Conservation (phyloP, 345 rosid genomes). For the Bretschneidera sinensis region DNA sequence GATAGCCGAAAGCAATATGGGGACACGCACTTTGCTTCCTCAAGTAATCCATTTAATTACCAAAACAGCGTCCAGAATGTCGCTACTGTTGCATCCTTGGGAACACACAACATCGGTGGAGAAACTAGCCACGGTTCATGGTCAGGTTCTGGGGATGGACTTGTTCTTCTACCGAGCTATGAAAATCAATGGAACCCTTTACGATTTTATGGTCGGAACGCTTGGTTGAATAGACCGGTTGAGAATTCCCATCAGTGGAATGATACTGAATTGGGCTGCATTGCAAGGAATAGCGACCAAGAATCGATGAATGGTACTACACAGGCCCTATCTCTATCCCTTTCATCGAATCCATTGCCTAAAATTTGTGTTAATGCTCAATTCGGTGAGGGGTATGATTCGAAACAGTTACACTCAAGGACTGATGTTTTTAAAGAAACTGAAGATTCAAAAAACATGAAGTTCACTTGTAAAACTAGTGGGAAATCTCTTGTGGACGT, state of each 20-base stretch:
- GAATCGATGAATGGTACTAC: slow-evolving; percentile 22
- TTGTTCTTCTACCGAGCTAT: slow-evolving; percentile 24
- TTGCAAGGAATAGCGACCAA: slow-evolving; percentile 17
- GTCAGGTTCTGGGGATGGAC: slow-evolving; percentile 26
- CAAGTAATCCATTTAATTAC: slow-evolving; percentile 20
- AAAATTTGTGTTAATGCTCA: slow-evolving; percentile 12
- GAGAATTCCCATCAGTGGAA: slow-evolving; percentile 24
- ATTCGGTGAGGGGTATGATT: slow-evolving; percentile 21
- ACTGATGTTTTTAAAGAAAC: slow-evolving; percentile 12
- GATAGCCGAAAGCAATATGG: slow-evolving; percentile 20
- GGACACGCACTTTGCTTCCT: slow-evolving; percentile 19
- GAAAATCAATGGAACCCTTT: slow-evolving; percentile 24
- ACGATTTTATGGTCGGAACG: background rate
- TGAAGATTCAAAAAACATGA: slow-evolving; percentile 16
- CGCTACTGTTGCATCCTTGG: slow-evolving; percentile 24
- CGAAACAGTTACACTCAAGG: slow-evolving; percentile 11
- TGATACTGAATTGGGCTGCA: slow-evolving; percentile 20
- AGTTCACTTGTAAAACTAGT: slow-evolving; percentile 14
- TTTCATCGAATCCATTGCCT: slow-evolving; percentile 38
- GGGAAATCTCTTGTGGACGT: slow-evolving; percentile 30
- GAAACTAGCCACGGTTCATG: slow-evolving; percentile 12
- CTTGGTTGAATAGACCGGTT: slow-evolving; percentile 20
- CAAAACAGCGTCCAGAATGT: slow-evolving; percentile 27
- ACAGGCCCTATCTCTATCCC: slow-evolving; percentile 47
- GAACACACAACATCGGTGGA: slow-evolving; percentile 14